Percentiles rank a stretch among this genome's conserved stretches.
phyloP scores from a whole-genome alignment of 2,329 filamentous ascomycete species.

The Cladosporium oxysporum region DNA sequence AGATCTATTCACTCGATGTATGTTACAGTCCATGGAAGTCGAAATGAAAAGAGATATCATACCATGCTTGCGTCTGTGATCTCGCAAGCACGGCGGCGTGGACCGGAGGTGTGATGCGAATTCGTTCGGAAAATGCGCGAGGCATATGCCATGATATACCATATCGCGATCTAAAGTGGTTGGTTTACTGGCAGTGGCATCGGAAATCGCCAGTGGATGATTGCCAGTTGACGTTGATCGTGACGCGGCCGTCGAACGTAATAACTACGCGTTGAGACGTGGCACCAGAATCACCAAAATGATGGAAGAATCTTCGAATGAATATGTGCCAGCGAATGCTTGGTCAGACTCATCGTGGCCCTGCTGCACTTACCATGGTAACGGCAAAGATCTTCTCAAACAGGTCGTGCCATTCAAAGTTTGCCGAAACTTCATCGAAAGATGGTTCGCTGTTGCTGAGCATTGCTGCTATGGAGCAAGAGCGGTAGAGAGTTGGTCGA shows the following conservation, averaged over 20 bases:
- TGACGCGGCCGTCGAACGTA: neutral
- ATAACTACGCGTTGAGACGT: neutral
- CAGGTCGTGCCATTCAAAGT: neutral
- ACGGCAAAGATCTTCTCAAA: neutral
- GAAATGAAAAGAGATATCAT: conserved; percentile 3
- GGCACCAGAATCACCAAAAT: neutral
- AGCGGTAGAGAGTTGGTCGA: neutral
- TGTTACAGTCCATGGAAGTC: conserved; percentile 6
- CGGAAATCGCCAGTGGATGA: neutral
- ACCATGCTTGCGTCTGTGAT: neutral
- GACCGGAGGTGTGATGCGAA: neutral
- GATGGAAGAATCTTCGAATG: neutral
- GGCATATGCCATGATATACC: neutral
- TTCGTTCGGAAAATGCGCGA: neutral
- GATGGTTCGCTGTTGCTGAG: neutral
- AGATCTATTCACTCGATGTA: neutral
- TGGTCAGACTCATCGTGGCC: neutral
- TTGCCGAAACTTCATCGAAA: neutral
- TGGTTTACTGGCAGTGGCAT: neutral
- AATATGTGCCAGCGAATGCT: neutral
- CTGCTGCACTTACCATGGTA: neutral
- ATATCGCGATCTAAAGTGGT: neutral
- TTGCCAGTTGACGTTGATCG: neutral
- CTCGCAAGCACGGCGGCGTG: neutral
- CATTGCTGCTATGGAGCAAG: neutral